Evolutionary conservation across 106 monocot genomes (phyloP).

Genomic region (Phalaenopsis aphrodite): DNA sequence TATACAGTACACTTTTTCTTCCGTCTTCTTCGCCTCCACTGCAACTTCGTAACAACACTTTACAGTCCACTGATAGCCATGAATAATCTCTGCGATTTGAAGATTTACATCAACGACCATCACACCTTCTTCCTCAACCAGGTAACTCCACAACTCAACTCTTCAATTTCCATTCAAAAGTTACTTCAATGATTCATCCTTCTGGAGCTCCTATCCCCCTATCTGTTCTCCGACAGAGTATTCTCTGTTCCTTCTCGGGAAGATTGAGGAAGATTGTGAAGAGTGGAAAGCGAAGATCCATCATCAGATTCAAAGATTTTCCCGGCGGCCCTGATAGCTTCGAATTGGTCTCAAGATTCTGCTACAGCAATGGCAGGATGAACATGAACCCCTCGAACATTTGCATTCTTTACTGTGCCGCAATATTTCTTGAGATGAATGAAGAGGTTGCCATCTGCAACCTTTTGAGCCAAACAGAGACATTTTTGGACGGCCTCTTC

Average conservation of each 20-base stretch:
- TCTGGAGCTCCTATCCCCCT: too few relatives aligned
- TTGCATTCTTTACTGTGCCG: conserved; percentile 33
- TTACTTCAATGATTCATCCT: too few relatives aligned
- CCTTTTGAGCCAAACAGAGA: conserved; percentile 47
- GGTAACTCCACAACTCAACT: conserved; percentile 15
- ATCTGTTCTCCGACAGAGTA: too few relatives aligned
- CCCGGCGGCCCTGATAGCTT: conserved; percentile 55
- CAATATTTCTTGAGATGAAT: conserved; percentile 45
- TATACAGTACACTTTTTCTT: not conserved
- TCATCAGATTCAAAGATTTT: conserved; percentile 46
- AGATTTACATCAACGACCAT: conserved; percentile 54
- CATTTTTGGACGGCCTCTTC: conserved; percentile 48
- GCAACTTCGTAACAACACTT: too few relatives aligned
- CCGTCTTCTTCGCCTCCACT: too few relatives aligned
- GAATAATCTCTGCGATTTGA: conserved; percentile 49
- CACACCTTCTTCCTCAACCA: conserved; percentile 55
- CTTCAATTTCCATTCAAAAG: too few relatives aligned
- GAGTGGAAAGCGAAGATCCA: not conserved
- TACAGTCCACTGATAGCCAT: conserved; percentile 9
- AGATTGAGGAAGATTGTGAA: conserved; percentile 31
- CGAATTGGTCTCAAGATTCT: conserved; percentile 53
- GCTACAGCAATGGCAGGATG: conserved; percentile 56
- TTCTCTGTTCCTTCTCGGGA: conserved; percentile 41
- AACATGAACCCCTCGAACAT: conserved; percentile 37
- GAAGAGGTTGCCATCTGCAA: conserved; percentile 8